These are phyloP conservation scores for Aspergillus haitiensis DNA, from an alignment of 495 filamentous ascomycete species.

Conservation along the genomic window DNA sequence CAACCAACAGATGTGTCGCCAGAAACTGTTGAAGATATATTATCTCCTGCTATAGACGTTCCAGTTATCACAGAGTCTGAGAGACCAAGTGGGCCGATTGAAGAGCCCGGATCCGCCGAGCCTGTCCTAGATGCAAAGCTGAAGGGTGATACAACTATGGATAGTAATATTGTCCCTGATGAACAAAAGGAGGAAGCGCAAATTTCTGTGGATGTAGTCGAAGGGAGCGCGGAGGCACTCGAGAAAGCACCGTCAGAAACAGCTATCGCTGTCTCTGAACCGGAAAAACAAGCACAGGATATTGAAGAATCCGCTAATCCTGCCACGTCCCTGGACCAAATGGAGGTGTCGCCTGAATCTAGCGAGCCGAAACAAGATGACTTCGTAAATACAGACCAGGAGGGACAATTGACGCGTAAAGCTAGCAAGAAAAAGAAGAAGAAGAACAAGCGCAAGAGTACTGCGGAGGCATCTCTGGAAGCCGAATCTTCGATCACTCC, in stretches of 20 bases:
- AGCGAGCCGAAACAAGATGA: slow-evolving; percentile 15
- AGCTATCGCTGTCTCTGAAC: not conserved
- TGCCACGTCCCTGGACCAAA: not conserved
- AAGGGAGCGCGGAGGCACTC: not conserved
- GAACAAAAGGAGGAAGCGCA: not conserved
- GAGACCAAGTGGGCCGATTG: too few species aligned
- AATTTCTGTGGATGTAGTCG: not conserved
- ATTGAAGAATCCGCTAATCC: not conserved
- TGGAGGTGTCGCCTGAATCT: not conserved
- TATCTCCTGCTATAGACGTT: too few species aligned
- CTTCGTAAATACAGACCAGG: slow-evolving; percentile 12
- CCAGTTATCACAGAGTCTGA: too few species aligned
- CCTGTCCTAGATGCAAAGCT: too few species aligned
- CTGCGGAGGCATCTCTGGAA: slow-evolving; percentile 9
- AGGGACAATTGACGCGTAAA: slow-evolving; percentile 20
- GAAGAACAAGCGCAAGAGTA: slow-evolving; percentile 37
- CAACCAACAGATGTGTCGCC: too few species aligned
- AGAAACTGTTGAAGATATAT: too few species aligned
- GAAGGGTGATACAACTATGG: too few species aligned
- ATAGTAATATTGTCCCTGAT: too few species aligned
- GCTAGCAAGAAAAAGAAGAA: slow-evolving; percentile 31
- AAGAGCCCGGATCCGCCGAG: too few species aligned
- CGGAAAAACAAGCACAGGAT: not conserved
- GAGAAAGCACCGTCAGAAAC: not conserved
- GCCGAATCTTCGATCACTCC: not conserved